Evolutionary conservation across 768 basidiomycete species (phyloP), one percentile per base, ranked within the genome.

Genomic region (Pleurotus pulmonarius): DNA sequence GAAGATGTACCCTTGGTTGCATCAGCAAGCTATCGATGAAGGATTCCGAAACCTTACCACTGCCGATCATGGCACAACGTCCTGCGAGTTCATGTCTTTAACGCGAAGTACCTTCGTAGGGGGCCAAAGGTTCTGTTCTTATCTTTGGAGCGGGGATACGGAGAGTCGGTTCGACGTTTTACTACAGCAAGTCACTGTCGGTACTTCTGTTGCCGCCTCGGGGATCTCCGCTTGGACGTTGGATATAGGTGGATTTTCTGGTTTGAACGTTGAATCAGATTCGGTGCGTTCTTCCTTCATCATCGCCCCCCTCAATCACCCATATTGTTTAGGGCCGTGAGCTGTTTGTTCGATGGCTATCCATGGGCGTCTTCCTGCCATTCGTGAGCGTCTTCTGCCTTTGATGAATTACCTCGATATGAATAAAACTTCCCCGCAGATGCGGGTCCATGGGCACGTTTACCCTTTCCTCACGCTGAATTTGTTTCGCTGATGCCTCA

Each of bases 1-100:
- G 4, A 73, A 73, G 57, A 69, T 71, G 68, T 73, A 73, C 49
- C 70, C 72, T 1, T 73, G 69, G 69, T 57, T 72, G n/a, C 72
- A 73, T 43, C 70, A 73, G 54, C 70, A 72, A 60, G 72, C 70
- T 15, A 73, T 73, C 40, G 61, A 73, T 16, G 72, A 73, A 59
- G 68, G 69, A 8, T 64, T 72, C 47, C 61, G 63, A n/a, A 73
- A 73, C 55, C 64, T 73, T 3, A 73, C 70, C 3, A 63, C 51
- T 16, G 47, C 59, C 1, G 56, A 62, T 25, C 56, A 55, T 7
- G 18, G 58, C 6, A 48, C 60, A 12, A 67, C 65, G 3, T 60
- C 65, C 5, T 72, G 72, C 55, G 60, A 71, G 44, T 67, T 64
- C 46, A 71, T 73, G 70, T 71, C 70, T 3, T 59, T 73, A 12